Evolutionary conservation across 306 rosid species (phyloP).

Genomic region (Sicyos edulis): DNA sequence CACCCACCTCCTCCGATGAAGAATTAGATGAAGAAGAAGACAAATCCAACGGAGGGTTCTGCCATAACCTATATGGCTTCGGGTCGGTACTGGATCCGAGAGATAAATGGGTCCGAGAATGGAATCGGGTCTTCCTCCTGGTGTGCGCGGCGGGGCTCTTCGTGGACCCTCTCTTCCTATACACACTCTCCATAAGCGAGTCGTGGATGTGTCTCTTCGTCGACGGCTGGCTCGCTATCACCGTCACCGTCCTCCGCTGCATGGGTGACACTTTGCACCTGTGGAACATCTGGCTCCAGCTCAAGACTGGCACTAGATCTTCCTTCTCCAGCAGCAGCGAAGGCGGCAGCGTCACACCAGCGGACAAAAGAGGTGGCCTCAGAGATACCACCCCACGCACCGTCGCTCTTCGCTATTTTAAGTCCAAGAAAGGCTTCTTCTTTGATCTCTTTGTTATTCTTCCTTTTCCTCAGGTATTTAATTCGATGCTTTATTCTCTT

Average conservation of each 20-base stretch:
- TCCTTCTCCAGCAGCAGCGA: slow-evolving; percentile 27
- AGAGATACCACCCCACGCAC: slow-evolving; percentile 34
- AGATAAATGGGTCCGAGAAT: slow-evolving; percentile 66
- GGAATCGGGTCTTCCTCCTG: slow-evolving; percentile 72
- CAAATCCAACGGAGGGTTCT: neutral
- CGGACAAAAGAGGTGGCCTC: slow-evolving; percentile 23
- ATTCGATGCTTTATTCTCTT: neutral
- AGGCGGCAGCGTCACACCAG: neutral
- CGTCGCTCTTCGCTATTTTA: slow-evolving; percentile 47
- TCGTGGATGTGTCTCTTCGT: slow-evolving; percentile 72
- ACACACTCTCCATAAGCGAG: slow-evolving; percentile 67
- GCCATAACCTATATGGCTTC: neutral
- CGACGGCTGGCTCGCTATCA: slow-evolving; percentile 83
- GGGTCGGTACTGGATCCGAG: slow-evolving; percentile 43
- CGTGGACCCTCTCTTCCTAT: slow-evolving; percentile 86
- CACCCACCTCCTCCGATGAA: neutral
- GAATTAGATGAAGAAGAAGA: neutral
- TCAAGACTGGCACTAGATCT: slow-evolving; percentile 47
- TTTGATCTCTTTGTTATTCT: slow-evolving; percentile 80
- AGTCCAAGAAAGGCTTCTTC: slow-evolving; percentile 49
- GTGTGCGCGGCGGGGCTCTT: slow-evolving; percentile 64
- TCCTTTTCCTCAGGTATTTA: slow-evolving; percentile 77
- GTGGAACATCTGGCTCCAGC: slow-evolving; percentile 86
- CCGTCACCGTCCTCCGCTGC: slow-evolving; percentile 90
- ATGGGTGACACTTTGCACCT: slow-evolving; percentile 85